Evolutionary conservation across 2,329 filamentous ascomycete species (phyloP), one percentile per base, ranked within the genome.

Genomic region (Diaporthe sp.): DNA sequence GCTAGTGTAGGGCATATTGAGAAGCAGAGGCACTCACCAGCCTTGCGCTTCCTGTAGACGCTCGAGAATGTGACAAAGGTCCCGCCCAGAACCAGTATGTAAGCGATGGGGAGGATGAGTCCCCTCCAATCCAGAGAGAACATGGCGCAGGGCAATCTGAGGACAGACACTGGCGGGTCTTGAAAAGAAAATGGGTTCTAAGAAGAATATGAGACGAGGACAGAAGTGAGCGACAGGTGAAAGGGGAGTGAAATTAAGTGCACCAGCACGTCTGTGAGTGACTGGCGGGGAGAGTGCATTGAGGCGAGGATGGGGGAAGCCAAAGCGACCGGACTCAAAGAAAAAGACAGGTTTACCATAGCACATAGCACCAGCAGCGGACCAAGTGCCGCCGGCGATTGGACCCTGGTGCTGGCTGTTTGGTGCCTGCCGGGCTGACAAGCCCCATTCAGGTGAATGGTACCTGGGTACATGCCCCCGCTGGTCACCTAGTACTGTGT

Each of bases 31-130:
- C 32, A 88, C 91, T 76, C 86, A 94, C 93, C 87, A 78, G 94
- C 92, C 90, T 98, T 97, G 84, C 97, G 92, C 86, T 97, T 96
- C 80, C 96, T 93, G 85, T 98, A 98, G 76, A 98, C 91, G 73
- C 91, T 94, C 63, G 95, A 97, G 86, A 99, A 99, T 77, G 95
- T 97, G 82, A 94, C 93, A 78, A 99, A 91, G 47, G 95, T 96
- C 80, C 95, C 95, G 80, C 94, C 89, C 72, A 99, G 92, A 75
- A 98, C 94, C 78, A 91, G 89, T 75, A 99, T 89, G 85, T 99
- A 99, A 85, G 94, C 93, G 81, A 98, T 90, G 75, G 97, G 96
- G 80, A 98, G 91, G 81, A 92, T 88, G 76, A 98, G 92, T 85
- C 94, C 93, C 85, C 94, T 86, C 95, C 95, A 97, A 88, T 97